Evolutionary conservation across 1,139 yeast genomes (phyloP), one percentile per base, ranked within the genome.

Genomic region (Eremothecium cymbalariae): DNA sequence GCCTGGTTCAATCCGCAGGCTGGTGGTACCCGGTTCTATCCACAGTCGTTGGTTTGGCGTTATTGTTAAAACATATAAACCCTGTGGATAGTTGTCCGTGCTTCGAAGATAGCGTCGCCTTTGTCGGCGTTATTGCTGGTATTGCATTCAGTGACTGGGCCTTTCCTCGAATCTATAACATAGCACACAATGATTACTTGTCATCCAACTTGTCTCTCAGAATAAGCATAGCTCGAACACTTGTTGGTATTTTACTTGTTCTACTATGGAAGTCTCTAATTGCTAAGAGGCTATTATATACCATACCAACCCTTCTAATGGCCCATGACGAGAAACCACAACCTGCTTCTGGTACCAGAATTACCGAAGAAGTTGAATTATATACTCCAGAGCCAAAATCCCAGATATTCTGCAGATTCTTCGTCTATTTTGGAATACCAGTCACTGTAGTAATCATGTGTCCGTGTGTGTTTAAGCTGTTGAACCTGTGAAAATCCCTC

Each of bases 61-160:
- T 83, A 28, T 66, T 81, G 27, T 77, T 80, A 50, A 62, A 71
- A 32, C 95, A 86, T 58, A 82, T 88, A 0, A 77, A 74, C 42
- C 97, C 98, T 0, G 78, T 83, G 8, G 98, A 90, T 50, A 82
- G 80, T 50, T 90, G 98, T 55, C 98, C 98, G 0, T 90, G 98
- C 55, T 88, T 81, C 56, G 97, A 85, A 51, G 98, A 90, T 53
- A 77, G 93, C 6, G 95, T 90, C 14, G 94, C 97, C 2, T 90
- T 90, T 50, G 64, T 86, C 37, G 96, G 96, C 2, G 98, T 90
- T 18, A 68, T 86, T 14, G 66, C 80, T 32, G 97, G 97, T 0
- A 51, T 81, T 29, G 57, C 53, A 25, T 36, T 46, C 28, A 43
- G 49, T 26, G 50, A 48, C 33, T 54, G 57, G 57, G 25, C 47